These are phyloP conservation scores for Bruguiera parviflora DNA, from an alignment of 345 rosid species.

Conservation along the genomic window DNA sequence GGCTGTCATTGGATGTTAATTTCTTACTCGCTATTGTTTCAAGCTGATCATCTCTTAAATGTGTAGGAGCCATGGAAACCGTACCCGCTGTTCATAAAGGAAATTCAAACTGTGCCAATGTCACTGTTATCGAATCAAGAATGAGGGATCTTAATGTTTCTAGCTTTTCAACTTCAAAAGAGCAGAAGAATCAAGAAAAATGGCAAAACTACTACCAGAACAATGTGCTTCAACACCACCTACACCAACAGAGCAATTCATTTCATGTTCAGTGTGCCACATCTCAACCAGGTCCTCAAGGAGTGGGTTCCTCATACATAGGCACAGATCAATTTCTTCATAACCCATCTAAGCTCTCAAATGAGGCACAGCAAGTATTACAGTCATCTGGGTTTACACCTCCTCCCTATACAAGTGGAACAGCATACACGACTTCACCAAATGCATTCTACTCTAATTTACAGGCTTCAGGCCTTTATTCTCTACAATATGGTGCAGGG, in stretches of 20 bases:
- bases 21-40: constrained; percentile 15
- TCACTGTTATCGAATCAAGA: constrained; percentile 21
- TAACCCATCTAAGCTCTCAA: constrained; percentile 42
- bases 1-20: constrained; percentile 15
- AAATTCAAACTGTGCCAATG: constrained; percentile 18
- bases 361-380: constrained; percentile 53
- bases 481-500: constrained; percentile 57
- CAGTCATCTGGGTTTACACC: constrained; percentile 67
- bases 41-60: constrained; percentile 13
- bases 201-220: constrained; percentile 29
- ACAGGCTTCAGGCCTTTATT: constrained; percentile 63
- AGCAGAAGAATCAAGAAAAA: constrained; percentile 28
- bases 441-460: constrained; percentile 63
- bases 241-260: constrained; percentile 31
- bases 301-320: constrained; percentile 13
- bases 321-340: constrained; percentile 38
- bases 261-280: constrained; percentile 36
- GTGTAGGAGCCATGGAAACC: constrained; percentile 13
- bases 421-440: constrained; percentile 63
- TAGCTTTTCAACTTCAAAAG: constrained; percentile 20
- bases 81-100: constrained; percentile 13
- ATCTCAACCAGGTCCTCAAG: constrained; percentile 23
- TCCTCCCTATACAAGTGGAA: constrained; percentile 55
- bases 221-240: constrained; percentile 24
- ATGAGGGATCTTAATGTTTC: constrained; percentile 41